Evolutionary conservation across 2,329 filamentous ascomycete species (phyloP).

Genomic region (Colletotrichum tabaci): DNA sequence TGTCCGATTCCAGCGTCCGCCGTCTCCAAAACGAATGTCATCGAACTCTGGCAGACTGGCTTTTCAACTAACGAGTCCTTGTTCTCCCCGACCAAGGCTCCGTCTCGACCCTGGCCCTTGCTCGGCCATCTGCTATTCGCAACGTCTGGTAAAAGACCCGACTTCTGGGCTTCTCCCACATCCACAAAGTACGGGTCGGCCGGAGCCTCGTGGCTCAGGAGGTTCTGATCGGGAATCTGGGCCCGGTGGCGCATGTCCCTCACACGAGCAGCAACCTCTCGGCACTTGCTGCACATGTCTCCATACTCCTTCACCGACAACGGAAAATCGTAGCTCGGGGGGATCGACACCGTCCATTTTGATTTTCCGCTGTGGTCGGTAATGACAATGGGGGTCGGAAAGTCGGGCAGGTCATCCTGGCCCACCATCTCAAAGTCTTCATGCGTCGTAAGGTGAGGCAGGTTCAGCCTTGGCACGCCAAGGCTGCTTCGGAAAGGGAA

Average conservation of each 20-base stretch:
- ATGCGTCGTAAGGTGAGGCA: constrained; percentile 54
- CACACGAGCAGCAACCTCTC: constrained; percentile 74
- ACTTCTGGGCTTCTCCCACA: constrained; percentile 77
- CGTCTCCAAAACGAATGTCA: constrained; percentile 84
- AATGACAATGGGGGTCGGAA: constrained; percentile 80
- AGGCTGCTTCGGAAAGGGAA: constrained; percentile 51
- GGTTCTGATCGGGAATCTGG: constrained; percentile 59
- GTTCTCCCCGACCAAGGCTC: constrained; percentile 64
- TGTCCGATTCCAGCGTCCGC: constrained; percentile 83
- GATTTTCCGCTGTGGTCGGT: constrained; percentile 74
- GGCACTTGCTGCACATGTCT: constrained; percentile 78
- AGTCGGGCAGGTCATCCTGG: constrained; percentile 76
- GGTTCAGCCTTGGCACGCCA: constrained; percentile 53
- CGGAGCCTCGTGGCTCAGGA: constrained; percentile 69
- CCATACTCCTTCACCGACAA: constrained; percentile 76
- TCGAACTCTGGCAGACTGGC: constrained; percentile 76
- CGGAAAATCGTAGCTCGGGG: constrained; percentile 76
- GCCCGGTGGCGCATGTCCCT: constrained; percentile 63
- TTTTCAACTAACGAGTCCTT: constrained; percentile 60
- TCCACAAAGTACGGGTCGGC: constrained; percentile 81
- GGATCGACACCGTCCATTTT: constrained; percentile 88
- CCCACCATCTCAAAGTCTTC: constrained; percentile 77
- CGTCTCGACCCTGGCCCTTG: constrained; percentile 43
- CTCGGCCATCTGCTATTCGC: constrained; percentile 45
- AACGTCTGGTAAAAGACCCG: constrained; percentile 70